Evolutionary conservation across 805 yeast species (phyloP).

Genomic region (Cyberlindnera petersonii): DNA sequence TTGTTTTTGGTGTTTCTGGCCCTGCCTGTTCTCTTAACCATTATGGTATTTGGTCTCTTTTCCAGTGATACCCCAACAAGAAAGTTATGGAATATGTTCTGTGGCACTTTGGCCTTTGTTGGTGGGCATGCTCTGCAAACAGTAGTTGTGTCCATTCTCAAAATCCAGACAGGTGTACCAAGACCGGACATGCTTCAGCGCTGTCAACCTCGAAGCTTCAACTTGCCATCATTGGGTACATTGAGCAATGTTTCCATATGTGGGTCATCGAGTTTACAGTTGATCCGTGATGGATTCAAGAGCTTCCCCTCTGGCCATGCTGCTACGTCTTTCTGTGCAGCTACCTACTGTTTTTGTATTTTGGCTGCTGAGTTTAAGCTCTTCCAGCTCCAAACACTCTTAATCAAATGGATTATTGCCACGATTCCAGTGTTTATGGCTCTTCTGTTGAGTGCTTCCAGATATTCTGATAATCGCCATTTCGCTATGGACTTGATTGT

Average conservation of each 20-base stretch:
- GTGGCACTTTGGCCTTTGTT: constrained; percentile 33
- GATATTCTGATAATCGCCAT: constrained; percentile 48
- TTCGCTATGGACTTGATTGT: constrained; percentile 36
- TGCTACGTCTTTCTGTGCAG: constrained; percentile 46
- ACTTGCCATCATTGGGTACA: constrained; percentile 32
- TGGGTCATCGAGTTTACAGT: constrained; percentile 32
- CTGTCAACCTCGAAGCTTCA: constrained; percentile 39
- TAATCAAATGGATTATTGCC: constrained; percentile 32
- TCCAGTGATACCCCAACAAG: constrained; percentile 19
- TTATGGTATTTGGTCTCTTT: constrained; percentile 20
- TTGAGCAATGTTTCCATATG: constrained; percentile 47
- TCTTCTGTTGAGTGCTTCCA: constrained; percentile 34
- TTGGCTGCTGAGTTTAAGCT: constrained; percentile 33
- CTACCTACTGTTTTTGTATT: constrained; percentile 34
- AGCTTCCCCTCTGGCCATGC: constrained; percentile 61
- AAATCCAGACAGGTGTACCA: constrained; percentile 45
- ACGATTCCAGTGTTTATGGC: constrained; percentile 36
- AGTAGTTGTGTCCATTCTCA: constrained; percentile 39
- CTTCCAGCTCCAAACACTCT: constrained; percentile 35
- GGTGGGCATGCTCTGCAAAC: constrained; percentile 38
- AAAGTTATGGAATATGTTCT: constrained; percentile 40
- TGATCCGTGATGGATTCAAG: constrained; percentile 48
- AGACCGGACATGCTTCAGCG: constrained; percentile 52
- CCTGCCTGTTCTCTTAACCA: constrained; percentile 32
- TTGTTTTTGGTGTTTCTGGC: constrained; percentile 31